phyloP scores from a whole-genome alignment of 805 yeast genomes.

The Saccharomycopsis guyanensis region DNA sequence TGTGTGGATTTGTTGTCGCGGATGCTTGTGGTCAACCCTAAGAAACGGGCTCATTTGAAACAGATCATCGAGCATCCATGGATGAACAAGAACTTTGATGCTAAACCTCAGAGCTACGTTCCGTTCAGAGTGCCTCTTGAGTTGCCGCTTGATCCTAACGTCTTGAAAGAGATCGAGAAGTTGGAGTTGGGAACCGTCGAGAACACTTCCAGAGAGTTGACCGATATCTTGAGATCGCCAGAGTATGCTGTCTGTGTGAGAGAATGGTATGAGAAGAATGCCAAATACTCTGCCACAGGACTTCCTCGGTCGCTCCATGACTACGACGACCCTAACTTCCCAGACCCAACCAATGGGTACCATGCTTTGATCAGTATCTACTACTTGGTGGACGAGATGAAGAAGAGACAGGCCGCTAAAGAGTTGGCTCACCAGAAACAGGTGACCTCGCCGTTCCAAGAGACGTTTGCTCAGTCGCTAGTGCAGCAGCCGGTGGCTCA shows the following conservation, averaged over 20 bases:
- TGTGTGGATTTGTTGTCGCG: constrained; percentile 73
- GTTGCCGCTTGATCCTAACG: constrained; percentile 57
- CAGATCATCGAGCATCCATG: constrained; percentile 88
- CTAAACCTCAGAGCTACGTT: constrained; percentile 58
- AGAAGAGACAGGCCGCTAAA: constrained; percentile 58
- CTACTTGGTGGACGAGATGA: constrained; percentile 78
- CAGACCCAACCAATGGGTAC: constrained; percentile 77
- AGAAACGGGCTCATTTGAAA: constrained; percentile 64
- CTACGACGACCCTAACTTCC: constrained; percentile 28
- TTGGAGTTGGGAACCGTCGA: constrained; percentile 69
- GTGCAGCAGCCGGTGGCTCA: not conserved
- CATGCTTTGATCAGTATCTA: constrained; percentile 88
- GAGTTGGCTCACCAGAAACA: constrained; percentile 28
- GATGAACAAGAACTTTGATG: constrained; percentile 86
- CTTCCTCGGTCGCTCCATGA: constrained; percentile 15
- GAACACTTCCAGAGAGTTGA: constrained; percentile 49
- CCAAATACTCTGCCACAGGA: constrained; percentile 14
- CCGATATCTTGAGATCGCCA: constrained; percentile 49
- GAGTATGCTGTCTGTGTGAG: constrained; percentile 56
- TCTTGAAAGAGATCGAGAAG: constrained; percentile 66
- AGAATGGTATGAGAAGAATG: constrained; percentile 50
- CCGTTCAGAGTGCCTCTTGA: constrained; percentile 74
- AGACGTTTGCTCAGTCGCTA: constrained; percentile 9
- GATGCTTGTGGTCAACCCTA: constrained; percentile 89
- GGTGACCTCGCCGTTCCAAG: constrained; percentile 14